phyloP scores from a whole-genome alignment of 2,329 filamentous ascomycete species.

The Tetracladium maxilliforme region DNA sequence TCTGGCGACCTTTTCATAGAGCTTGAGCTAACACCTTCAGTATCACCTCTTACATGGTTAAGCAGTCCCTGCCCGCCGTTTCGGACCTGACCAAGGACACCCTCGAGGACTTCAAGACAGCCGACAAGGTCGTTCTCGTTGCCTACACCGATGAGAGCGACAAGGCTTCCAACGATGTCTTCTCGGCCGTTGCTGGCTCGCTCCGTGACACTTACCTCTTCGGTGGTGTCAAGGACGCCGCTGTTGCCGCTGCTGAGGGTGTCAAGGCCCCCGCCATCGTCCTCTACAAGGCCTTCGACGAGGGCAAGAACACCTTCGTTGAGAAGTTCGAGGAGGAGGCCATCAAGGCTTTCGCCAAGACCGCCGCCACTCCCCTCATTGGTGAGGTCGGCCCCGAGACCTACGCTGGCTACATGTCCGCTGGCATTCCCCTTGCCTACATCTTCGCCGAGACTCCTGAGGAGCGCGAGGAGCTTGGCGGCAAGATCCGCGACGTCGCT shows the following conservation, averaged over 20 bases:
- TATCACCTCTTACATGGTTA: conserved; percentile 84
- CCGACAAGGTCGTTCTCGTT: conserved; percentile 91
- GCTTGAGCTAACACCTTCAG: conserved; percentile 16
- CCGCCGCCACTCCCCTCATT: conserved; percentile 73
- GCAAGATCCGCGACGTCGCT: conserved; percentile 71
- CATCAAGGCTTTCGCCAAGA: conserved; percentile 74
- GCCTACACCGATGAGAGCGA: conserved; percentile 71
- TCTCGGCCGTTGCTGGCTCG: conserved; percentile 54
- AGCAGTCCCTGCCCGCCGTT: conserved; percentile 89
- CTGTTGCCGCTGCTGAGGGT: conserved; percentile 77
- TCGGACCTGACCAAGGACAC: conserved; percentile 69
- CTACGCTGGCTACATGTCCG: conserved; percentile 86
- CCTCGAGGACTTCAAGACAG: conserved; percentile 90
- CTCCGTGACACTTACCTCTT: conserved; percentile 89
- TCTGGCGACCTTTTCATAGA: neutral
- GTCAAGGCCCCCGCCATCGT: conserved; percentile 78
- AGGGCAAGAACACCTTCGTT: conserved; percentile 76
- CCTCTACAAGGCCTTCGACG: conserved; percentile 95
- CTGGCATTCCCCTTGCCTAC: conserved; percentile 87
- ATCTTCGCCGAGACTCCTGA: conserved; percentile 90
- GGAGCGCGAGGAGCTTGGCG: conserved; percentile 68
- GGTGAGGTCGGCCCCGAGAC: conserved; percentile 96
- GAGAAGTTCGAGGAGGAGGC: conserved; percentile 70
- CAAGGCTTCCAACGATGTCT: conserved; percentile 79
- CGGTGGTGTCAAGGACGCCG: conserved; percentile 70